Percentiles rank a stretch among this genome's conserved stretches.
phyloP scores from a whole-genome alignment of 352 stramenopile genomes.

The Globisporangium iwayamae region DNA sequence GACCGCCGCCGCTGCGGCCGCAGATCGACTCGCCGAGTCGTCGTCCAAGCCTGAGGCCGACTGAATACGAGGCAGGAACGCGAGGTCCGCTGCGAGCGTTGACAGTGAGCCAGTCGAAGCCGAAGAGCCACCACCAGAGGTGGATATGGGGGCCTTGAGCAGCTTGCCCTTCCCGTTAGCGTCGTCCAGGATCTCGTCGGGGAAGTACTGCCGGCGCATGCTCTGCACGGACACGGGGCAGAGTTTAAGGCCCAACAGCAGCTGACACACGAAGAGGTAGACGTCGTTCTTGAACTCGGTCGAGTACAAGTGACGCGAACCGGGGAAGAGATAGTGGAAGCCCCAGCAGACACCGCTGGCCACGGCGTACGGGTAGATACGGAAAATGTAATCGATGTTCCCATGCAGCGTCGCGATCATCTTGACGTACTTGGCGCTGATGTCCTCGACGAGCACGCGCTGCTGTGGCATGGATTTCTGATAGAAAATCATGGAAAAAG shows the following conservation, averaged over 20 bases:
- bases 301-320: slow-evolving; percentile 83
- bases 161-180: slow-evolving; percentile 30
- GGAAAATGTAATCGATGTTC: slow-evolving; percentile 86
- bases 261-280: slow-evolving; percentile 71
- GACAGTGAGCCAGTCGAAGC: slow-evolving; percentile 4
- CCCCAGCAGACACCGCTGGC: slow-evolving; percentile 76
- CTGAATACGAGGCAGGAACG: slow-evolving; percentile 26
- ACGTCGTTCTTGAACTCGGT: slow-evolving; percentile 77
- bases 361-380: slow-evolving; percentile 85
- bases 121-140: slow-evolving; percentile 3
- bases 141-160: slow-evolving; percentile 10
- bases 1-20: not conserved
- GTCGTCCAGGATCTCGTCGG: slow-evolving; percentile 73
- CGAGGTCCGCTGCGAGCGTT: slow-evolving; percentile 14
- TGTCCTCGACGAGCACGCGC: slow-evolving; percentile 55
- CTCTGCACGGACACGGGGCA: slow-evolving; percentile 60
- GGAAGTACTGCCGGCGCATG: slow-evolving; percentile 67
- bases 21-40: not conserved
- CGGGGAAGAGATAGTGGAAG: slow-evolving; percentile 87
- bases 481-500: not conserved
- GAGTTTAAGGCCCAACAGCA: slow-evolving; percentile 67
- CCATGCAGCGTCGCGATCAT: slow-evolving; percentile 64
- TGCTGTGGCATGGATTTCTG: slow-evolving; percentile 61
- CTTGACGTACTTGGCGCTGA: slow-evolving; percentile 79
- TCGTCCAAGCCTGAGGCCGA: slow-evolving; percentile 14